Percentiles rank a stretch among this genome's conserved stretches.
phyloP scores from a whole-genome alignment of 2,329 filamentous ascomycete genomes.

The Aspergillus unguis region DNA sequence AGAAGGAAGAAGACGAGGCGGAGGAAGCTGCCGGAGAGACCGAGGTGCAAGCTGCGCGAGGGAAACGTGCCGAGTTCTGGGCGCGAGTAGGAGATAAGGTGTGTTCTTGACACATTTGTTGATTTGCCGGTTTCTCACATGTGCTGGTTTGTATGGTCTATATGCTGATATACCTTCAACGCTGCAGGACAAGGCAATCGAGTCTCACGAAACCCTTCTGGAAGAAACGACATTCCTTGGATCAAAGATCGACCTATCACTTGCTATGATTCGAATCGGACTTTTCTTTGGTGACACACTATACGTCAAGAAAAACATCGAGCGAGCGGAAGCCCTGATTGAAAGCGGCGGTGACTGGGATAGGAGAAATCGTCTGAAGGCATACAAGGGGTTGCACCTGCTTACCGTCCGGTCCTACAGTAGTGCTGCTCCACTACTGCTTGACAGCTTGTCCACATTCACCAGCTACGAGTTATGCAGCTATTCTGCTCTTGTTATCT shows the following conservation, averaged over 20 bases:
- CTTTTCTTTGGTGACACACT: slow-evolving; percentile 94
- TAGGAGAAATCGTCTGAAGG: slow-evolving; percentile 95
- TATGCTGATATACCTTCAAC: slow-evolving; percentile 1
- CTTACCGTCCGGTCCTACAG: slow-evolving; percentile 90
- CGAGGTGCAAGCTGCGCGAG: slow-evolving; percentile 85
- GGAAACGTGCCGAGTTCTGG: slow-evolving; percentile 95
- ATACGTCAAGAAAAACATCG: slow-evolving; percentile 89
- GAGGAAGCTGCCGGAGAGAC: slow-evolving; percentile 95
- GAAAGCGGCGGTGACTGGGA: slow-evolving; percentile 98
- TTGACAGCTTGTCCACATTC: slow-evolving; percentile 96
- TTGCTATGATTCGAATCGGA: slow-evolving; percentile 92
- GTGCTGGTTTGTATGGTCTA: background rate
- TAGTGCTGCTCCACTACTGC: slow-evolving; percentile 82
- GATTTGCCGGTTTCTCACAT: background rate
- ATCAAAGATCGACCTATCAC: slow-evolving; percentile 93
- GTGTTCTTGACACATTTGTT: slow-evolving; percentile 13
- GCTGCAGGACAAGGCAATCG: slow-evolving; percentile 81
- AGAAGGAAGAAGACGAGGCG: slow-evolving; percentile 90
- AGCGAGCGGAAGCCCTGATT: slow-evolving; percentile 83
- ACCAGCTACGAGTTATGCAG: slow-evolving; percentile 98
- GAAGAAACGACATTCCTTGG: slow-evolving; percentile 97
- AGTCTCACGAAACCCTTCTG: slow-evolving; percentile 86
- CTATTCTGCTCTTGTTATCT: slow-evolving; percentile 91
- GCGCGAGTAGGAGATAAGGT: slow-evolving; percentile 96
- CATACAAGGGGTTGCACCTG: slow-evolving; percentile 91